Evolutionary conservation across 768 basidiomycete species (phyloP).

Genomic region (Boletus coccyginus): DNA sequence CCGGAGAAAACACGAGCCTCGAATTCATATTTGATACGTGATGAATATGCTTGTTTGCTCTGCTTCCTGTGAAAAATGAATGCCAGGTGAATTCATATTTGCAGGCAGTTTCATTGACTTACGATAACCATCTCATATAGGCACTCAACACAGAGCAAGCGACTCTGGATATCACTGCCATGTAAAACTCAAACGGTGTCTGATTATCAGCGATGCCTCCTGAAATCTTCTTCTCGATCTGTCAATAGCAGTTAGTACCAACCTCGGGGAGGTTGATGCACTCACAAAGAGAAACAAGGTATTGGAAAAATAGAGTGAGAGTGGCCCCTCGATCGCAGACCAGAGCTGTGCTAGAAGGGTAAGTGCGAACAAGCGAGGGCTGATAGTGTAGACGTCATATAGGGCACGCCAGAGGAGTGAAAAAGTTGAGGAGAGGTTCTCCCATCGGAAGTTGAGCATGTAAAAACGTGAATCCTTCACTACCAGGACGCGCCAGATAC

Average conservation of each 20-base stretch:
- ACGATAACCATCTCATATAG: slow-evolving; percentile 19
- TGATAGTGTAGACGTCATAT: slow-evolving; percentile 23
- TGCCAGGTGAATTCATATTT: neutral
- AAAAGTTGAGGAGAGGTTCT: neutral
- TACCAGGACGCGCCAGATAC: slow-evolving; percentile 26
- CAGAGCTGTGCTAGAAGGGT: slow-evolving; percentile 12
- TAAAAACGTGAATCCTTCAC: slow-evolving; percentile 7
- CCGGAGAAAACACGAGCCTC: slow-evolving; percentile 22
- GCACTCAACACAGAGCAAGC: slow-evolving; percentile 15
- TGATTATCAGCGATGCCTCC: neutral
- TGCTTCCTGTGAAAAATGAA: slow-evolving; percentile 2
- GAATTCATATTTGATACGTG: slow-evolving; percentile 21
- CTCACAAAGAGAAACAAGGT: slow-evolving; percentile 21
- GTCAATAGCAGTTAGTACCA: neutral
- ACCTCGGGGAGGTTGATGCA: neutral
- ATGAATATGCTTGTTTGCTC: slow-evolving; percentile 2
- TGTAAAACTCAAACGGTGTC: slow-evolving; percentile 4
- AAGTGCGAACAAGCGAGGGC: slow-evolving; percentile 16
- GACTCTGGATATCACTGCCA: slow-evolving; percentile 10
- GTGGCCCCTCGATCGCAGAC: slow-evolving; percentile 16
- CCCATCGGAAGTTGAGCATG: slow-evolving; percentile 9
- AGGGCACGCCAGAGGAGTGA: slow-evolving; percentile 14
- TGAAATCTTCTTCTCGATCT: slow-evolving; percentile 23
- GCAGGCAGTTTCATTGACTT: neutral
- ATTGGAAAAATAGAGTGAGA: slow-evolving; percentile 25